Percentiles rank a stretch among this genome's conserved stretches.
phyloP scores from a whole-genome alignment of 805 yeast species.

The Barnettozyma salicaria region DNA sequence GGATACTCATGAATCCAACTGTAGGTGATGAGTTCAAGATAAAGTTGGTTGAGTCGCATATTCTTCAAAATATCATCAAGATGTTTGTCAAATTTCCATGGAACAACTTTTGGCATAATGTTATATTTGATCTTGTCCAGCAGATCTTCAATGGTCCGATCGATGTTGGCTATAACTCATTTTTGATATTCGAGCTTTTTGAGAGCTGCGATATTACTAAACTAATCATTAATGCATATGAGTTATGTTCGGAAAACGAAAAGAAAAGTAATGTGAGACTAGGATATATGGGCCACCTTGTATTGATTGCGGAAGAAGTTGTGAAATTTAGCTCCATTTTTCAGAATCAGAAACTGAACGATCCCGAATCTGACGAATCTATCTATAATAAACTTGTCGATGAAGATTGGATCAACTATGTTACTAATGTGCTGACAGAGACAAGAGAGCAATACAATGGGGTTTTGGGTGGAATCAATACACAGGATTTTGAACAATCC shows the following conservation, averaged over 20 bases:
- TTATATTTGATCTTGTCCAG: conserved; percentile 77
- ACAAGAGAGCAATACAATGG: conserved; percentile 85
- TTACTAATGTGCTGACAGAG: conserved; percentile 65
- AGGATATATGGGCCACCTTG: conserved; percentile 96
- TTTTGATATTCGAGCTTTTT: conserved; percentile 54
- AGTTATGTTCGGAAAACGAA: conserved; percentile 54
- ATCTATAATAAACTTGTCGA: conserved; percentile 28
- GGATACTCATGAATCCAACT: conserved; percentile 48
- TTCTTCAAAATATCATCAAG: conserved; percentile 52
- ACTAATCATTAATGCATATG: conserved; percentile 60
- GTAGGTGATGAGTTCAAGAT: conserved; percentile 72
- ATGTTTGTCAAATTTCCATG: conserved; percentile 73
- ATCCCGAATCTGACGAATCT: conserved; percentile 21
- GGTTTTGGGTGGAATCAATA: conserved; percentile 61
- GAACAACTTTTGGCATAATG: conserved; percentile 83
- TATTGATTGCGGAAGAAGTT: conserved; percentile 91
- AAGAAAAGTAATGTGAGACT: conserved; percentile 58
- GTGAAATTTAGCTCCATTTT: conserved; percentile 63
- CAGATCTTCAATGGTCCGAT: conserved; percentile 71
- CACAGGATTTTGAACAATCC: conserved; percentile 21
- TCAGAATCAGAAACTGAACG: conserved; percentile 24
- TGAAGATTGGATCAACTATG: conserved; percentile 66
- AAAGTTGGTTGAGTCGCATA: conserved; percentile 56
- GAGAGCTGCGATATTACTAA: conserved; percentile 53
- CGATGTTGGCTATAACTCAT: conserved; percentile 70